Percentiles rank a stretch among this genome's conserved stretches.
These are phyloP conservation scores for Talaromyces marneffei DNA, from an alignment of 2,329 filamentous ascomycete genomes.

Conservation along the genomic window DNA sequence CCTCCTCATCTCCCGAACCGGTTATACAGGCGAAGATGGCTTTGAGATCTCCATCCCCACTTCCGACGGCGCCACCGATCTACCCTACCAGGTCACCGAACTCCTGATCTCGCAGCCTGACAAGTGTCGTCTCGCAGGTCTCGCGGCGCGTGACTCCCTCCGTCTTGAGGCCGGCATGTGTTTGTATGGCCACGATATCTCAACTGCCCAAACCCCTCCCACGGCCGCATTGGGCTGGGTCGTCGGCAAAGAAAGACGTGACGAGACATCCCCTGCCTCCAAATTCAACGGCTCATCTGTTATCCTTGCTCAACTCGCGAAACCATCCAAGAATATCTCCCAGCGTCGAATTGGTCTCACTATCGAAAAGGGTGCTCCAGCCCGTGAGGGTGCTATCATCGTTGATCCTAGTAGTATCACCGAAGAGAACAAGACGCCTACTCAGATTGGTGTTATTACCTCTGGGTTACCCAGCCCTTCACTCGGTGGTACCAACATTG, in stretches of 20 bases:
- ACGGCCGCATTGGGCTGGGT: constrained; percentile 70
- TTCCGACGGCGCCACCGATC: constrained; percentile 51
- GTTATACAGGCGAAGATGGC: constrained; percentile 96
- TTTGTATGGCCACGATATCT: constrained; percentile 96
- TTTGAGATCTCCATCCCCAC: constrained; percentile 85
- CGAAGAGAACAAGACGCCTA: constrained; percentile 34
- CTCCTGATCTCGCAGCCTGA: constrained; percentile 60
- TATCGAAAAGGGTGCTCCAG: constrained; percentile 73
- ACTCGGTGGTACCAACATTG: constrained; percentile 75
- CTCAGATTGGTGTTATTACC: constrained; percentile 73
- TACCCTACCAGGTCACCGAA: constrained; percentile 54
- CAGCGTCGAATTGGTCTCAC: constrained; percentile 74
- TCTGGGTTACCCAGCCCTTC: constrained; percentile 86
- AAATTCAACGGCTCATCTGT: constrained; percentile 78
- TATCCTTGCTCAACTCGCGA: constrained; percentile 66
- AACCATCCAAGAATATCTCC: constrained; percentile 53
- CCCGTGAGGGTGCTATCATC: constrained; percentile 81
- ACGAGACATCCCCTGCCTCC: constrained; percentile 33
- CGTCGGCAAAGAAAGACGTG: constrained; percentile 70
- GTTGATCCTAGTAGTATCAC: constrained; percentile 40
- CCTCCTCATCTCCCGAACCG: constrained; percentile 76
- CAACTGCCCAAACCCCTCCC: constrained; percentile 68
- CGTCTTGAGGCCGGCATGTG: constrained; percentile 97
- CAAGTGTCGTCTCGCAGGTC: constrained; percentile 72
- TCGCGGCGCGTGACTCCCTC: constrained; percentile 86